Evolutionary conservation across 73 alveolate genomes (phyloP).

Genomic region (Symbiodinium pilosum): DNA sequence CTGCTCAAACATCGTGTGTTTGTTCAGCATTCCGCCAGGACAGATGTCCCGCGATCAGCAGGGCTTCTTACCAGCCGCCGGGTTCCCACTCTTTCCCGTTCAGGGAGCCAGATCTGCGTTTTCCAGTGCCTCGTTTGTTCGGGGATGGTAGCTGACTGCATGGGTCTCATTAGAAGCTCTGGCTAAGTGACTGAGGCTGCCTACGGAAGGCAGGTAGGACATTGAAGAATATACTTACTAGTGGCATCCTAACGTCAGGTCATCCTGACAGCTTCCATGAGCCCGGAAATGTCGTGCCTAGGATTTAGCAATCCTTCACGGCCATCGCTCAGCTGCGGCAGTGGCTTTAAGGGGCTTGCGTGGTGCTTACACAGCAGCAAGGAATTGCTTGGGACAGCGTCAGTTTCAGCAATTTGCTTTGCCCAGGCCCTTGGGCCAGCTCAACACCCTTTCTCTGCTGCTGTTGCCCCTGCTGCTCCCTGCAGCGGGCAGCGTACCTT

Average conservation of each 20-base stretch:
- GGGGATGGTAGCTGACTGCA: no score
- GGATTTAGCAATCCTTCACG: constrained; percentile 56
- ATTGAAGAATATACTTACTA: no score
- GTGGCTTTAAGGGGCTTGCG: constrained; percentile 26
- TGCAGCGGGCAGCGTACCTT: background rate
- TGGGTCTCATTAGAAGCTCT: no score
- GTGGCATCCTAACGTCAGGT: no score
- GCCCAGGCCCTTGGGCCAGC: constrained; percentile 23
- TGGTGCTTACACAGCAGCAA: background rate
- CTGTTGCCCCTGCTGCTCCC: constrained; percentile 45
- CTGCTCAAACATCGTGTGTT: no score
- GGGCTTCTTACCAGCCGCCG: background rate
- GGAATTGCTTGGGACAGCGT: background rate
- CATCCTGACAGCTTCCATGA: no score
- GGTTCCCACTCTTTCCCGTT: background rate
- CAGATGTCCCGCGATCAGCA: constrained; percentile 6
- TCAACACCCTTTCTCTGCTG: constrained; percentile 11
- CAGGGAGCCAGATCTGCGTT: no score
- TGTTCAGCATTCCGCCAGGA: background rate
- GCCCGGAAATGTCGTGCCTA: background rate
- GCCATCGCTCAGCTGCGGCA: constrained; percentile 50
- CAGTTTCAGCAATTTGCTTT: background rate
- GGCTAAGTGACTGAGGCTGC: no score
- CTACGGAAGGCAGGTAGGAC: no score
- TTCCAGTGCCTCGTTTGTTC: no score